Conservation (phyloP, 2,329 filamentous ascomycete species). For the Aureobasidium sp. region DNA sequence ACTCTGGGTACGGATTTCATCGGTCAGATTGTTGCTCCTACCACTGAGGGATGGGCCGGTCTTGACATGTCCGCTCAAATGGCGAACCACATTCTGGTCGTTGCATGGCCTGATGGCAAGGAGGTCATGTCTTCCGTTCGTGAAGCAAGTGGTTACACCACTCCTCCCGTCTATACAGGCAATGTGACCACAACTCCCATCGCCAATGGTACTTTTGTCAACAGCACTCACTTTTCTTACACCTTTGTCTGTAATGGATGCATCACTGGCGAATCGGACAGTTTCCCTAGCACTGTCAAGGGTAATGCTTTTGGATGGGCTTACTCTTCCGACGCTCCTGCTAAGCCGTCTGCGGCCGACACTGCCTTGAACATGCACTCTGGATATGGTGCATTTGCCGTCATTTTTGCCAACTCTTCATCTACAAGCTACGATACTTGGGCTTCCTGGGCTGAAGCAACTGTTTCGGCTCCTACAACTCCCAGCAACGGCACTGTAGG, state of each 20-base stretch:
- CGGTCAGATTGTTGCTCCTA: constrained; percentile 45
- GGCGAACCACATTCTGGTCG: constrained; percentile 43
- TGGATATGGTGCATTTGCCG: constrained; percentile 13
- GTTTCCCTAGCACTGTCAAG: constrained; percentile 12
- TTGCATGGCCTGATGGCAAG: constrained; percentile 45
- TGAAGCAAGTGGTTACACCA: constrained; percentile 41
- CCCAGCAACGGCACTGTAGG: background rate
- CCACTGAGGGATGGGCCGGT: constrained; percentile 43
- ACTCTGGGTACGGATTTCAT: constrained; percentile 47
- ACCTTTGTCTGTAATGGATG: constrained; percentile 46
- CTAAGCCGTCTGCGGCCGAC: background rate
- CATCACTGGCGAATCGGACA: constrained; percentile 21
- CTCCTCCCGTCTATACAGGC: constrained; percentile 41
- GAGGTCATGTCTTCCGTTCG: constrained; percentile 41
- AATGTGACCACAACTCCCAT: constrained; percentile 40
- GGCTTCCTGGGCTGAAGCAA: constrained; percentile 9
- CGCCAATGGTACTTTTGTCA: constrained; percentile 46
- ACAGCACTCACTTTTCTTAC: constrained; percentile 47
- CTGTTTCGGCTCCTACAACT: background rate
- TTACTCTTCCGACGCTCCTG: constrained; percentile 7
- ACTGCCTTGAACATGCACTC: constrained; percentile 15
- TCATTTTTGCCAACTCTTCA: constrained; percentile 13
- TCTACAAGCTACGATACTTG: constrained; percentile 14
- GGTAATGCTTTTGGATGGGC: constrained; percentile 19
- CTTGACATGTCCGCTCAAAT: constrained; percentile 43